A percentile compares a stretch with the other conserved stretches of the same genome.
Evolutionary conservation across 108 stramenopile genomes (phyloP).

Genomic region (Fragilaria radians): DNA sequence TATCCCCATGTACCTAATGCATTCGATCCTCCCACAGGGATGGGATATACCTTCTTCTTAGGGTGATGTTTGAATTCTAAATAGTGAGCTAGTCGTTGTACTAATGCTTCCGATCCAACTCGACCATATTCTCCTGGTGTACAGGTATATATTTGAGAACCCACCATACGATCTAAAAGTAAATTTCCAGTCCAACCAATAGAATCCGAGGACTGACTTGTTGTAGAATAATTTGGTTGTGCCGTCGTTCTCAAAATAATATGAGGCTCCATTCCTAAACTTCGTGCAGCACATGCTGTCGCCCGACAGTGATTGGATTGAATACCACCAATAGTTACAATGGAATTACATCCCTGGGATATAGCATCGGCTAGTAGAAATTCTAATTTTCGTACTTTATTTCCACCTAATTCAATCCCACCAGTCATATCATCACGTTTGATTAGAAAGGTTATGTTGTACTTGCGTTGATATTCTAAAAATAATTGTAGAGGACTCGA

Average conservation of each 20-base stretch:
- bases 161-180: slow-evolving; percentile 79
- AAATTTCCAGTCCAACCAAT: slow-evolving; percentile 69
- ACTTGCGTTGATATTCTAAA: slow-evolving; percentile 22
- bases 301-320: slow-evolving; percentile 91
- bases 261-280: slow-evolving; percentile 73
- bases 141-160: slow-evolving; percentile 64
- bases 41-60: slow-evolving; percentile 44
- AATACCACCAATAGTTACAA: slow-evolving; percentile 88
- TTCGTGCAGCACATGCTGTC: slow-evolving; percentile 76
- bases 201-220: slow-evolving; percentile 1
- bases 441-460: slow-evolving; percentile 40
- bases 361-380: slow-evolving; percentile 83
- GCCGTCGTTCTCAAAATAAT: slow-evolving; percentile 68
- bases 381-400: slow-evolving; percentile 88
- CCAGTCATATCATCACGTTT: slow-evolving; percentile 89
- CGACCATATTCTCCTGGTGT: slow-evolving; percentile 85
- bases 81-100: slow-evolving; percentile 39
- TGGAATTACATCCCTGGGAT: slow-evolving; percentile 35
- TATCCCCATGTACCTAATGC: slow-evolving; percentile 85
- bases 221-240: slow-evolving; percentile 25
- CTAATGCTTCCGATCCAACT: slow-evolving; percentile 53
- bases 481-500: slow-evolving; percentile 3
- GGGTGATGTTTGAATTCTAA: slow-evolving; percentile 10
- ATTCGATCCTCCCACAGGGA: slow-evolving; percentile 88
- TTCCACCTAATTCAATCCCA: slow-evolving; percentile 79